Conservation (phyloP, 208 protist species). For the Herpetomonas samuelpessoai region DNA sequence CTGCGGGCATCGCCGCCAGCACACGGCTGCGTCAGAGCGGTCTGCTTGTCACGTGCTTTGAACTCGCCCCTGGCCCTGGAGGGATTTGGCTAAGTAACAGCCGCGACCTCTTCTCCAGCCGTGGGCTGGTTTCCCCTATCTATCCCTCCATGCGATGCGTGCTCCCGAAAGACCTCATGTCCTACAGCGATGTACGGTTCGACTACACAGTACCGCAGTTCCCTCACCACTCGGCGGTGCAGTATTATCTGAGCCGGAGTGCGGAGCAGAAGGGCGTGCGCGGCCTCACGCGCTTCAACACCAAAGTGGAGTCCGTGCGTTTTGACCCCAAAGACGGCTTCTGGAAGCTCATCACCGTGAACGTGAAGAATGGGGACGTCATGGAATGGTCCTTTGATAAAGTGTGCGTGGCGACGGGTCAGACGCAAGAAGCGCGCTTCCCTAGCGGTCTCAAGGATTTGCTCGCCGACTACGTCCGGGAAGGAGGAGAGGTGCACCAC, state of each 20-base stretch:
- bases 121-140: constrained; percentile 72
- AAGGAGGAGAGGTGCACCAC: constrained; percentile 80
- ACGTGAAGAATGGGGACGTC: constrained; percentile 82
- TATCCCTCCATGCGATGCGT: constrained; percentile 82
- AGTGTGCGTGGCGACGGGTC: constrained; percentile 85
- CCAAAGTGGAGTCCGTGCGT: constrained; percentile 81
- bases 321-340: constrained; percentile 29
- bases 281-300: constrained; percentile 82
- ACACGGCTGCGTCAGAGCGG: constrained; percentile 66
- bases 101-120: constrained; percentile 59
- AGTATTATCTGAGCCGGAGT: constrained; percentile 74
- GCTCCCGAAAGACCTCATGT: constrained; percentile 84
- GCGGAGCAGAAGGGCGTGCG: constrained; percentile 62
- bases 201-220: constrained; percentile 84
- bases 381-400: constrained; percentile 86
- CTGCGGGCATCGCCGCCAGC: constrained; percentile 79
- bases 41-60: constrained; percentile 87
- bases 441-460: constrained; percentile 39
- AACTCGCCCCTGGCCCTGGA: constrained; percentile 53
- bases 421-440: constrained; percentile 77
- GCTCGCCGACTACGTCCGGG: constrained; percentile 37
- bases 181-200: constrained; percentile 82
- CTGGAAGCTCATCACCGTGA: constrained; percentile 88
- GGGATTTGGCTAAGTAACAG: constrained; percentile 76
- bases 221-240: constrained; percentile 79